A percentile compares a stretch with the other conserved stretches of the same genome.
Evolutionary conservation across 2,329 filamentous ascomycete genomes (phyloP).

Genomic region (Aspergillus proliferans): DNA sequence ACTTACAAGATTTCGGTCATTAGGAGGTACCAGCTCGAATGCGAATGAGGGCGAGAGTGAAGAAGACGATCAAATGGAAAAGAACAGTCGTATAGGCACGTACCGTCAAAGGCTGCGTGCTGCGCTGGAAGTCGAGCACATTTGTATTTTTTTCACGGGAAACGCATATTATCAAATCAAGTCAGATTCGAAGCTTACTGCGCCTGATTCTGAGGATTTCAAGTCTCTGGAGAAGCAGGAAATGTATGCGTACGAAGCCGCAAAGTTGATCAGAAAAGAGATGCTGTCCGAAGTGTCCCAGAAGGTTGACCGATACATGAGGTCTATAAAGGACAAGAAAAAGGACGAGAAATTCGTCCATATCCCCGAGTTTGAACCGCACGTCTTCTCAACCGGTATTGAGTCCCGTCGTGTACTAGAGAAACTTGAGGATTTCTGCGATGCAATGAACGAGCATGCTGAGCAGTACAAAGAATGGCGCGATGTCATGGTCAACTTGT

Average conservation of each 20-base stretch:
- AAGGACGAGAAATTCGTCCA: conserved; percentile 52
- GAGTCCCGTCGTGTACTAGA: conserved; percentile 64
- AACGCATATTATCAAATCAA: conserved; percentile 83
- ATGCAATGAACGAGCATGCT: conserved; percentile 65
- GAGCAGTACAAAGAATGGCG: conserved; percentile 68
- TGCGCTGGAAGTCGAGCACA: conserved; percentile 73
- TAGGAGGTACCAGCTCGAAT: conserved; percentile 13
- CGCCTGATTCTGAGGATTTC: conserved; percentile 62
- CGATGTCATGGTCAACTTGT: conserved; percentile 62
- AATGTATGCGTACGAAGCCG: conserved; percentile 65
- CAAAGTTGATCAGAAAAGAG: conserved; percentile 71
- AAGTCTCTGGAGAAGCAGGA: conserved; percentile 63
- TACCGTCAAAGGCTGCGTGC: conserved; percentile 62
- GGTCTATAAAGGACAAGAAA: conserved; percentile 50
- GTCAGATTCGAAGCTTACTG: conserved; percentile 57
- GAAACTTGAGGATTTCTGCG: conserved; percentile 59
- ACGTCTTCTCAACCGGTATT: conserved; percentile 57
- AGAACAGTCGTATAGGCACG: conserved; percentile 47
- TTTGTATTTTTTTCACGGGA: conserved; percentile 75
- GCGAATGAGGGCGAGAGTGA: conserved; percentile 20
- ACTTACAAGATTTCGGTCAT: conserved; percentile 16
- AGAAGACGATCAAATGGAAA: conserved; percentile 35
- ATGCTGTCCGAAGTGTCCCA: conserved; percentile 57
- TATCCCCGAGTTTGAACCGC: conserved; percentile 55
- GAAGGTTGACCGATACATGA: conserved; percentile 61